Conservation (phyloP, 2,329 filamentous ascomycete genomes). For the Phaeosphaeria sp. region DNA sequence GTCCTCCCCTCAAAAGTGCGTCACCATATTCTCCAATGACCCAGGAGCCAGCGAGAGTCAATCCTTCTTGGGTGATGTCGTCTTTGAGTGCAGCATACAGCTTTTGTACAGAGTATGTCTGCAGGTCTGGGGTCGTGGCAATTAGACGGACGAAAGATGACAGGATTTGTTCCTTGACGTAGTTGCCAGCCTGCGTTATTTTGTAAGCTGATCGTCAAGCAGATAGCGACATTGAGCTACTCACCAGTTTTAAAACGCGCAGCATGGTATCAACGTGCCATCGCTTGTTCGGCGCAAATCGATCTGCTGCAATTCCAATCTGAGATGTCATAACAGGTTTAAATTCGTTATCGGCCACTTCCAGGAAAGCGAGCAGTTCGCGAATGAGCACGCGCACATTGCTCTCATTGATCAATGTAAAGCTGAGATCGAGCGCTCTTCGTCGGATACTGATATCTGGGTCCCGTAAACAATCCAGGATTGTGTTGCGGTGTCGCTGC, state of each 20-base stretch:
- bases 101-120: constrained; percentile 96
- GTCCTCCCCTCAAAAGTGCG: constrained; percentile 82
- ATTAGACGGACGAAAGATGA: constrained; percentile 96
- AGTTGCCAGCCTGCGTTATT: constrained; percentile 74
- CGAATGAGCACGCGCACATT: constrained; percentile 94
- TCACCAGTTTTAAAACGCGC: constrained; percentile 79
- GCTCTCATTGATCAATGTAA: constrained; percentile 95
- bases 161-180: constrained; percentile 96
- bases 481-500: constrained; percentile 95
- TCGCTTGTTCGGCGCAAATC: constrained; percentile 94
- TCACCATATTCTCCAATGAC: constrained; percentile 98
- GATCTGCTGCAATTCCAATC: constrained; percentile 95
- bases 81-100: constrained; percentile 89
- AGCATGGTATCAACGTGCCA: constrained; percentile 99
- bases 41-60: constrained; percentile 94
- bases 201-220: constrained; percentile 15
- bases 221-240: constrained; percentile 6
- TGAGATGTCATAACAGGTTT: constrained; percentile 98
- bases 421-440: constrained; percentile 94
- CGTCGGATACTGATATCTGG: constrained; percentile 97
- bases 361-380: constrained; percentile 91
- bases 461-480: constrained; percentile 92
- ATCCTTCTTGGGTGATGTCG: constrained; percentile 95
- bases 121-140: constrained; percentile 90
- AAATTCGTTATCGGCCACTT: constrained; percentile 98